Conservation (phyloP, 768 basidiomycete species). For the Strobilomyces dryophilus region DNA sequence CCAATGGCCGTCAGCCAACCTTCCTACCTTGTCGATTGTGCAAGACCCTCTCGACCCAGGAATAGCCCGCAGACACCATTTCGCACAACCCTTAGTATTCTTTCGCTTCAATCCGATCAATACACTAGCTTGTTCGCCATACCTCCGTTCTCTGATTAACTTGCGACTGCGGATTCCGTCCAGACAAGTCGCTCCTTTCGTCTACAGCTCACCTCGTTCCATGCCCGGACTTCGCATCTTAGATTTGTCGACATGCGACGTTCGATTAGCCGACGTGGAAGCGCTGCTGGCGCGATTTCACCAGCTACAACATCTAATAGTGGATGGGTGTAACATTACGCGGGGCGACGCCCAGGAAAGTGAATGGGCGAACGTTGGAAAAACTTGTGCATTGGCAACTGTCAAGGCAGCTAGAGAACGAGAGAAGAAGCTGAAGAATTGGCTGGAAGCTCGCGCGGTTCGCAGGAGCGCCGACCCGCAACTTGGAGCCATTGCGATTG, state of each 20-base stretch:
- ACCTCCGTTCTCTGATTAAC: constrained; percentile 42
- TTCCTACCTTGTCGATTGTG: constrained; percentile 54
- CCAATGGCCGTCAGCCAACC: constrained; percentile 48
- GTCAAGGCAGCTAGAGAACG: constrained; percentile 58
- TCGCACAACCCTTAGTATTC: constrained; percentile 89
- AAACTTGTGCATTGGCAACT: constrained; percentile 56
- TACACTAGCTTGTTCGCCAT: constrained; percentile 40
- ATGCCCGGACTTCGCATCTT: constrained; percentile 53
- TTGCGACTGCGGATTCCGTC: constrained; percentile 72
- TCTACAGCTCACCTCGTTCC: constrained; percentile 27
- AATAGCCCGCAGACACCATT: constrained; percentile 34
- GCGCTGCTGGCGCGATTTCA: constrained; percentile 48
- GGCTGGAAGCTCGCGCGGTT: constrained; percentile 38
- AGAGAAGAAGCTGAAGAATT: constrained; percentile 56
- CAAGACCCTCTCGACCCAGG: constrained; percentile 57
- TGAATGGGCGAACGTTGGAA: constrained; percentile 61
- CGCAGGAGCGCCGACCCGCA: neutral
- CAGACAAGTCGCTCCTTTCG: constrained; percentile 48
- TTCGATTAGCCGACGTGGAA: constrained; percentile 53
- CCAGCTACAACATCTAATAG: constrained; percentile 56
- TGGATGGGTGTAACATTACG: constrained; percentile 63
- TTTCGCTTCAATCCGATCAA: constrained; percentile 62
- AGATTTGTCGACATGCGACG: constrained; percentile 70
- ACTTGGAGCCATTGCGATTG: neutral
- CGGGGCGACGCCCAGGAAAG: constrained; percentile 47